Evolutionary conservation across 192 early-diverging fungal genomes (phyloP), one percentile per base, ranked within the genome.

Genomic region (Linnemannia exigua): DNA sequence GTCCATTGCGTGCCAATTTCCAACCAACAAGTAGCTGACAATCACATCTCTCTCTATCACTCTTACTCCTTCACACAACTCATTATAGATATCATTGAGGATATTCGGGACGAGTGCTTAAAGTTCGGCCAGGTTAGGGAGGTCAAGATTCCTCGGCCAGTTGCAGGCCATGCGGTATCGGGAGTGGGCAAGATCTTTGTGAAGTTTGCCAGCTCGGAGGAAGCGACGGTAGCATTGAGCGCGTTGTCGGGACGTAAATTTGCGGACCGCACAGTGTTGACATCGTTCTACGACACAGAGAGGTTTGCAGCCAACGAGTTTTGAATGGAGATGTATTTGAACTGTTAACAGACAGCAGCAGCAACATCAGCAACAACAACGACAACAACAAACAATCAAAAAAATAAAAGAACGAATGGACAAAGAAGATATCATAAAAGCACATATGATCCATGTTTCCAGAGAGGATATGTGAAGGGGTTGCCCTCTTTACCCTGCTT

Each of bases 161-260:
- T 82, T 17, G 76, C 89, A 38, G 92, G 90, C 4, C 81, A 87
- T 16, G 82, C 88, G 15, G 91, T 90, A 28, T 80, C 94, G 5
- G 96, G 97, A 48, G 87, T 97, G 33, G 98, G 97, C 84, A 98
- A 97, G 97, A 96, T 99, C 75, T 98, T 96, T 91, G 93, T 99
- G 61, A 89, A 95, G 82, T 99, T 91, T 79, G 84, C 82, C 25
- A 88, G 77, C 19, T 81, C 82, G 0, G 93, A 95, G 4, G 87
- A 95, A 71, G 90, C 94, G 25, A 90, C 90, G 9, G 77, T 82
- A 2, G 98, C 98, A 1, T 88, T 97, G 44, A 91, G 92, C 25
- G 92, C 96, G 17, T 90, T 99, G 61, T 96, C 97, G 33, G 98
- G 98, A 44, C 93, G 98, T 47, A 96, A 95, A 90, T 99, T 99